Conservation (phyloP, 2,329 filamentous ascomycete genomes). For the Colletotrichum neosansevieriae region DNA sequence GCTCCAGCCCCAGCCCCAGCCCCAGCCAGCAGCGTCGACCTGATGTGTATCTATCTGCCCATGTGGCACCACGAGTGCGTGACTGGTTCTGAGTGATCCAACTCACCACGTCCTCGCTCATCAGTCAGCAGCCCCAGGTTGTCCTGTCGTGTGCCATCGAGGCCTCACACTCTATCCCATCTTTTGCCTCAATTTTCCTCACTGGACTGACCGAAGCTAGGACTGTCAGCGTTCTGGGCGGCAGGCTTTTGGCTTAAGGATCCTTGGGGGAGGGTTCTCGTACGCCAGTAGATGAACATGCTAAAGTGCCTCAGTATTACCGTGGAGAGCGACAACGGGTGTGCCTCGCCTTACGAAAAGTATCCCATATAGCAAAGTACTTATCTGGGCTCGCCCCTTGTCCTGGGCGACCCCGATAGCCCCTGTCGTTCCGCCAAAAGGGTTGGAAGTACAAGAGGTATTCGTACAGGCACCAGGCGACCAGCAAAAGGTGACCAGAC, state of each 20-base stretch:
- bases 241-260: not conserved
- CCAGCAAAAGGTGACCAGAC: conserved; percentile 20
- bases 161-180: conserved; percentile 7
- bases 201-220: conserved; percentile 4
- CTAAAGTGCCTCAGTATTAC: too few relatives aligned
- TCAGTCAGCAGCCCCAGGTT: conserved; percentile 7
- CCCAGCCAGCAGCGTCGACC: not conserved
- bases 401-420: conserved; percentile 20
- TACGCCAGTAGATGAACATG: not conserved
- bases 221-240: conserved; percentile 4
- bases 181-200: conserved; percentile 15
- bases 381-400: conserved; percentile 3
- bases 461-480: conserved; percentile 20
- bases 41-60: conserved; percentile 25
- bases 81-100: conserved; percentile 21
- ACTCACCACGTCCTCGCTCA: conserved; percentile 13
- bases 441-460: conserved; percentile 29
- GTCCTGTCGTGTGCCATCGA: not conserved
- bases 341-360: not conserved
- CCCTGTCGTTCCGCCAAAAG: conserved; percentile 28
- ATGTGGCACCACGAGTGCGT: conserved; percentile 31
- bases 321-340: too few relatives aligned
- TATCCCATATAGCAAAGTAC: not conserved
- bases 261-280: not conserved
- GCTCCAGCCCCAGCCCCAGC: not conserved